Evolutionary conservation across 2,329 filamentous ascomycete genomes (phyloP), one percentile per base, ranked within the genome.

Genomic region (Aspergillus unguis): DNA sequence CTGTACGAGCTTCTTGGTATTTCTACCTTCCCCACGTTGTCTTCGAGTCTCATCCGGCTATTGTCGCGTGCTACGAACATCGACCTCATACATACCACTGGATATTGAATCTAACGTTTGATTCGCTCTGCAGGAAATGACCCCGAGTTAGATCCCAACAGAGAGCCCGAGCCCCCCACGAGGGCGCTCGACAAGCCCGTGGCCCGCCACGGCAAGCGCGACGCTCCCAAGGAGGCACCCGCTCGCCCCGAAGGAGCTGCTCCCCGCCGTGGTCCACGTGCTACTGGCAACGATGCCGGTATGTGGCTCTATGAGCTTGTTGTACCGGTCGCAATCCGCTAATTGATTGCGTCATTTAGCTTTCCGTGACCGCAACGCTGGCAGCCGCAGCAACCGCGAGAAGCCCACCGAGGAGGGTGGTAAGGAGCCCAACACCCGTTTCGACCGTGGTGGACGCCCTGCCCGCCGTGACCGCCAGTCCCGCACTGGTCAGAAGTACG

Each of bases 1-100:
- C 86, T 89, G 72, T 97, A 89, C 84, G 92, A 94, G 84, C 87
- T 95, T 81, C 90, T 99, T 84, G 92, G 94, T 97, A 95, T 63
- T 63, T 61, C 53, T 51, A 58, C 59, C 62, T 62, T 62, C 52
- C 56, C 54, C 57, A 28, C 46, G n/a, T 47, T 36, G 17, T 44
- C 29, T 32, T 17, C 38, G 26, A 43, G 25, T 37, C 46, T 43
- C 25, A 40, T 48, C 36, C 45, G 38, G 26, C 28, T 42, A 10
- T 28, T 41, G 25, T 40, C 42, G 44, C 45, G 26, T 48, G 36
- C 37, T 38, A 42, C 49, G 28, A 17, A 32, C 41, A 32, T 44
- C 40, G 32, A 48, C 9, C 33, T 37, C 29, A 31, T 40, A 7
- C 41, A n/a, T 31, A 27, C 35, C 46, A 10, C 7, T 44, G 53